A percentile compares a stretch with the other conserved stretches of the same genome.
Conservation (phyloP, 164 flowering plant genomes). For the Stephania cephalantha region DNA sequence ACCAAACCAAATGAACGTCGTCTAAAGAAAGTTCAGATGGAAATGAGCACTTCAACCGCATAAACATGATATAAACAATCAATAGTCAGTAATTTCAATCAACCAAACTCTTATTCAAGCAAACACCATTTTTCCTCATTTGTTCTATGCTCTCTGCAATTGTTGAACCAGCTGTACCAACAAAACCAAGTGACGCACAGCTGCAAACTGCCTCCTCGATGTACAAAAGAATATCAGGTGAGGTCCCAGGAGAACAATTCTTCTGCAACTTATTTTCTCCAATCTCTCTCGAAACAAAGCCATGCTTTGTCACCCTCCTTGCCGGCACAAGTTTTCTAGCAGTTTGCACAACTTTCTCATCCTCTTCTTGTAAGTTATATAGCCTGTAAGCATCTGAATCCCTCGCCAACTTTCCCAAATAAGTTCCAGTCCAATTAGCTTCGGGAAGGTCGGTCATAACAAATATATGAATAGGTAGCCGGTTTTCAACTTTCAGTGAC, state of each 20-base stretch:
- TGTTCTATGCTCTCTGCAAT: constrained; percentile 77
- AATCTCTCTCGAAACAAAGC: no score
- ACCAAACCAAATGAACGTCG: not conserved
- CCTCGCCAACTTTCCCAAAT: constrained; percentile 63
- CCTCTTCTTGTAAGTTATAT: constrained; percentile 41
- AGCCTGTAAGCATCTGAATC: constrained; percentile 45
- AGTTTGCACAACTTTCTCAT: constrained; percentile 46
- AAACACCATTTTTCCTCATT: constrained; percentile 52
- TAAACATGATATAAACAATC: not conserved
- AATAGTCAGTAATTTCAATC: constrained; percentile 3
- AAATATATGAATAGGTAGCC: constrained; percentile 56
- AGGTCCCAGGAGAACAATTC: constrained; percentile 24
- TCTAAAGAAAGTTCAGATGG: not conserved
- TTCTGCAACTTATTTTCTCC: no score
- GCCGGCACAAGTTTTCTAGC: constrained; percentile 42
- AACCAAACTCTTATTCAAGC: constrained; percentile 22
- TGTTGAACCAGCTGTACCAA: constrained; percentile 92
- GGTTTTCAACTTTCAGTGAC: constrained; percentile 29
- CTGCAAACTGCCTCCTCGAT: constrained; percentile 79
- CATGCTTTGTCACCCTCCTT: no score
- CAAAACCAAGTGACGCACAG: constrained; percentile 93
- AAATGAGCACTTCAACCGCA: not conserved
- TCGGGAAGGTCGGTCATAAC: constrained; percentile 95
- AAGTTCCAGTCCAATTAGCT: constrained; percentile 71
- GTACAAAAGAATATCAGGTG: constrained; percentile 64